Base-by-base conservation (phyloP, 495 filamentous ascomycete species). In the Chlorociboria aeruginascens region DNA sequence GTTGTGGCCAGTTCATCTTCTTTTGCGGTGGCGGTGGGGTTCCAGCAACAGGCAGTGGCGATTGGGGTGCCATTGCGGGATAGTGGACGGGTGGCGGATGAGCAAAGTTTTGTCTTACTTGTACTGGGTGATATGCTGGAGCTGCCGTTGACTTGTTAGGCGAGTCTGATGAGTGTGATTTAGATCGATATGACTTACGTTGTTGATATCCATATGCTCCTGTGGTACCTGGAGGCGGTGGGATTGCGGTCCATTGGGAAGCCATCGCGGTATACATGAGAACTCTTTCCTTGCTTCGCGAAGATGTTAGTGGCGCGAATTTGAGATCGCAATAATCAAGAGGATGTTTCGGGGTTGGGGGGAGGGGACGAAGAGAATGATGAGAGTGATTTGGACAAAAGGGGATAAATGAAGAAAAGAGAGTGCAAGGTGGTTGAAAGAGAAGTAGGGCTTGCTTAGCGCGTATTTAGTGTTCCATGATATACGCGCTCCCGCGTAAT, bases 1-100 rank as follows among this genome's bases (percentile, higher is more conserved):
- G 72, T 17, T 78, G 68, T 8, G 86, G 79, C 78, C 83, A 95
- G 55, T 82, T 75, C 57, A 83, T 76, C 63, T 82, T 85, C 60
- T 69, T 70, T 57, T 69, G 69, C 32, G 66, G 60, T 8, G 61
- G 45, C 36, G 52, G 50, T 4, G 20, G 20, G 20, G 4, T 1
- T 65, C 45, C 49, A 60, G 50, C 34, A 1, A 38, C 33, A 6
- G 48, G 43, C 12, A 51, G 31, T 59, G 52, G 16, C 14, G 53
- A 45, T n/a, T 52, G 32, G 1, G 53, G 16, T 58, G 49, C 28
- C 14, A 52, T 49, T 10, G 51, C 28, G 3, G 53, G 8, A 20
- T 52, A 52, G 30, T 55, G 50, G 25, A 50, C 49, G 11, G 61
- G 52, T 28, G 80, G 73, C 42, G 76, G 49, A 46, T 60, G 41